Percentiles rank a stretch among this genome's conserved stretches.
Conservation (phyloP, 495 filamentous ascomycete species). For the Penicillium mononematosum region DNA sequence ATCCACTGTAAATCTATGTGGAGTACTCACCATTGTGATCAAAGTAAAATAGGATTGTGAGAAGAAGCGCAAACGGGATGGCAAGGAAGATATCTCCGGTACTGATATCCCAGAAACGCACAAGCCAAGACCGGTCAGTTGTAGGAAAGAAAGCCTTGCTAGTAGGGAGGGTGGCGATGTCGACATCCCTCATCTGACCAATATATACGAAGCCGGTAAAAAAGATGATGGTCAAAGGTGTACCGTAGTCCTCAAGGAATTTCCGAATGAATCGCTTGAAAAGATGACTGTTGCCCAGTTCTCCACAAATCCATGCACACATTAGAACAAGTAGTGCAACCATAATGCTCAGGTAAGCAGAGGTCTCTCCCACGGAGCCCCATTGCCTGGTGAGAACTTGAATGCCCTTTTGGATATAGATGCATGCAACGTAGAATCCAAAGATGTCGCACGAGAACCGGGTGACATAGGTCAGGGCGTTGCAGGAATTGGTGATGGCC, state of each 20-base stretch:
- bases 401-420: slow-evolving; percentile 82
- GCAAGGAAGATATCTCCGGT: slow-evolving; percentile 79
- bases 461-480: slow-evolving; percentile 77
- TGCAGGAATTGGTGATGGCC: slow-evolving; percentile 76
- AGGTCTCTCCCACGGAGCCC: slow-evolving; percentile 53
- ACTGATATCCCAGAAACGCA: slow-evolving; percentile 82
- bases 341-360: slow-evolving; percentile 70
- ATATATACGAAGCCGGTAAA: slow-evolving; percentile 87
- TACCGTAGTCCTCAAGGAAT: slow-evolving; percentile 82
- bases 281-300: slow-evolving; percentile 65
- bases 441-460: slow-evolving; percentile 86
- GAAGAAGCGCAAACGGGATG: slow-evolving; percentile 79
- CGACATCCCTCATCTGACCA: slow-evolving; percentile 68
- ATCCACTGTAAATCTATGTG: not conserved
- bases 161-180: slow-evolving; percentile 65
- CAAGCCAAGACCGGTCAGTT: slow-evolving; percentile 72
- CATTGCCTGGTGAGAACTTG: slow-evolving; percentile 71
- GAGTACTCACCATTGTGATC: slow-evolving; percentile 73
- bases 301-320: slow-evolving; percentile 66
- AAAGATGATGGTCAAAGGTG: slow-evolving; percentile 78
- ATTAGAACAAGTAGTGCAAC: slow-evolving; percentile 72
- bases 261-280: slow-evolving; percentile 71
- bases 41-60: slow-evolving; percentile 90
- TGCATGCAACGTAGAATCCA: slow-evolving; percentile 83
- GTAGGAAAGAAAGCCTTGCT: slow-evolving; percentile 83